Evolutionary conservation across 139 green algal genomes (phyloP).

Genomic region (Chlorella sp.): DNA sequence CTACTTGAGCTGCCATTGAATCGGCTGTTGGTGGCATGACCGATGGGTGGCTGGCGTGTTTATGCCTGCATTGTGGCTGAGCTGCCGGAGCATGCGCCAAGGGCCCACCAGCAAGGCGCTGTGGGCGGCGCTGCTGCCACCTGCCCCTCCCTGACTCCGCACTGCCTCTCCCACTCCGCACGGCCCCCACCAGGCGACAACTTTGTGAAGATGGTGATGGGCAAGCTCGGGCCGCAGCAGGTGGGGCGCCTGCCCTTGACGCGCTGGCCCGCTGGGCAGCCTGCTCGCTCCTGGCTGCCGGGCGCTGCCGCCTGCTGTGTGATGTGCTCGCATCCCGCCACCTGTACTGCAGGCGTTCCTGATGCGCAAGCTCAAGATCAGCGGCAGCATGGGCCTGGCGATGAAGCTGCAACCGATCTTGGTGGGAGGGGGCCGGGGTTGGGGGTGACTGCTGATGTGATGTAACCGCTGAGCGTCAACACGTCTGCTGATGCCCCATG

Average conservation of each 20-base stretch:
- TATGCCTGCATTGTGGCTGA: background rate
- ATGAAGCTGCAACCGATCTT: slow-evolving; percentile 90
- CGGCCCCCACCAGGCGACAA: slow-evolving; percentile 50
- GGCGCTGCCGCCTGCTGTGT: background rate
- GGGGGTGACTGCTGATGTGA: background rate
- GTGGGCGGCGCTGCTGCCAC: background rate
- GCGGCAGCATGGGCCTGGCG: slow-evolving; percentile 81
- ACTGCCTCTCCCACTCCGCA: background rate
- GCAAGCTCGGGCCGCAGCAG: slow-evolving; percentile 85
- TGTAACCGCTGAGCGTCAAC: too few species aligned
- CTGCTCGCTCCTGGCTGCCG: too few species aligned
- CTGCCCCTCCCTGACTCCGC: background rate
- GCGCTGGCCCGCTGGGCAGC: too few species aligned
- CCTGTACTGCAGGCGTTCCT: slow-evolving; percentile 85
- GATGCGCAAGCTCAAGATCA: slow-evolving; percentile 90
- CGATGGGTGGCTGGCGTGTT: background rate
- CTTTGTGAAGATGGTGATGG: slow-evolving; percentile 81
- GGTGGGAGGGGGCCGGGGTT: background rate
- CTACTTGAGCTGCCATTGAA: too few species aligned
- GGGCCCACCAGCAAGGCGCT: too few species aligned
- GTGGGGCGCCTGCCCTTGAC: slow-evolving; percentile 28
- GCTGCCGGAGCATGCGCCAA: background rate
- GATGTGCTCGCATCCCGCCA: too few species aligned
- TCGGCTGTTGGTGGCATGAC: background rate
- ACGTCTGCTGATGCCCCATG: too few species aligned